phyloP scores from a whole-genome alignment of 257 asterid species.

The Solanum chmielewskii region DNA sequence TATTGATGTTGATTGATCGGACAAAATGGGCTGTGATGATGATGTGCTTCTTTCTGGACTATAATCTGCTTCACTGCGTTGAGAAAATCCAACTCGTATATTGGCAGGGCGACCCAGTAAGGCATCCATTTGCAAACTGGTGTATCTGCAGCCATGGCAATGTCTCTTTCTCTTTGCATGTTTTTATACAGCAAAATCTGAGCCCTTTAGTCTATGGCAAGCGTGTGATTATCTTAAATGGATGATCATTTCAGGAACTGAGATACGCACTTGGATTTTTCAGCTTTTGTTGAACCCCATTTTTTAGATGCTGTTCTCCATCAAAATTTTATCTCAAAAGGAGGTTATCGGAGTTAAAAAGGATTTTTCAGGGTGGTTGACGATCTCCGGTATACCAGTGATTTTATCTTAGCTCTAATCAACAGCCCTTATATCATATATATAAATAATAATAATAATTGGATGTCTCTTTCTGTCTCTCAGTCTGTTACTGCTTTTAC shows the following conservation, averaged over 20 bases:
- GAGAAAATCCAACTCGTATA: neutral
- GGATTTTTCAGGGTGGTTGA: neutral
- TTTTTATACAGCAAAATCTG: neutral
- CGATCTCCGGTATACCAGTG: neutral
- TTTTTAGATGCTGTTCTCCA: neutral
- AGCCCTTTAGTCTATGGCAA: neutral
- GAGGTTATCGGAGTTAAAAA: neutral
- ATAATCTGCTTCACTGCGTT: neutral
- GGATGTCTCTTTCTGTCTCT: neutral
- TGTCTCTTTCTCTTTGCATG: neutral
- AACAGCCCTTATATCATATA: neutral
- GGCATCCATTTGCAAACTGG: neutral
- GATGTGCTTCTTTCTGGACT: neutral
- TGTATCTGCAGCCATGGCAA: slow-evolving; percentile 16
- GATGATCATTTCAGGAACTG: neutral
- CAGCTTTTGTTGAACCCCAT: neutral
- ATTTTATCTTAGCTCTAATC: neutral
- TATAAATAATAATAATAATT: neutral
- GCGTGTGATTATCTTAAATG: neutral
- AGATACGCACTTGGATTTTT: neutral
- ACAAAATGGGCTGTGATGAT: neutral
- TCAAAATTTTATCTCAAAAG: neutral
- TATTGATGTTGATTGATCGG: neutral
- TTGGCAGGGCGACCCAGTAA: neutral
- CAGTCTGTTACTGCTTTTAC: neutral